Conservation (phyloP, 1,284 basidiomycete species). For the Mycosarcoma maydis region DNA sequence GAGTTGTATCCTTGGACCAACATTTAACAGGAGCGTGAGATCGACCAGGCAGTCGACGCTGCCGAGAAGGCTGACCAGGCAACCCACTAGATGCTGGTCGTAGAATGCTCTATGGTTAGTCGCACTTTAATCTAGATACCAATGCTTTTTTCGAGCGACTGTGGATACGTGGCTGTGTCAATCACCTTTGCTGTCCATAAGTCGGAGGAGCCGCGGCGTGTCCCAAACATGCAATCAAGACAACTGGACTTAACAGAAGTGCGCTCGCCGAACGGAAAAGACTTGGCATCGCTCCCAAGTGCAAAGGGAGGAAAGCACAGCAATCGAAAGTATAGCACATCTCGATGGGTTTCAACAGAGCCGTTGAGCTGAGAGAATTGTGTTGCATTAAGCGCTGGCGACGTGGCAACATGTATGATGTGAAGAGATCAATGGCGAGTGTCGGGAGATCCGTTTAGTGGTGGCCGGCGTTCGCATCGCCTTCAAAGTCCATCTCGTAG, state of each 20-base stretch:
- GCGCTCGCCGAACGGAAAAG: no score
- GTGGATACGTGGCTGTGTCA: no score
- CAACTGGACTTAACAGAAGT: no score
- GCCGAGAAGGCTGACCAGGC: constrained; percentile 33
- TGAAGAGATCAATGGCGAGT: neutral
- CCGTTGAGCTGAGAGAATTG: no score
- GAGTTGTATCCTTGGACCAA: neutral
- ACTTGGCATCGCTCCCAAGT: no score
- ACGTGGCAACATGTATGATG: constrained; percentile 11
- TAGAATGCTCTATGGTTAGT: no score
- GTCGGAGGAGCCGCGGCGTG: no score
- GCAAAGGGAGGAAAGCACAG: no score
- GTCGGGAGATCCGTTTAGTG: constrained; percentile 37
- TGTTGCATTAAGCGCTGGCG: constrained; percentile 25
- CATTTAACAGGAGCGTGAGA: constrained; percentile 35
- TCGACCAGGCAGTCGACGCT: constrained; percentile 44
- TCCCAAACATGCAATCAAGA: no score
- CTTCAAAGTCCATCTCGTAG: constrained; percentile 57
- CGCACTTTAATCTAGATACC: constrained; percentile 15
- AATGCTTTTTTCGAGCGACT: neutral
- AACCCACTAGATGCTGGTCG: constrained; percentile 3
- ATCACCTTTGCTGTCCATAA: no score
- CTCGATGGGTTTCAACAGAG: no score
- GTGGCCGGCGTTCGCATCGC: constrained; percentile 49
- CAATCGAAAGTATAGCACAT: no score